Conservation (phyloP, 495 filamentous ascomycete species). For the Trichoderma reesei region DNA sequence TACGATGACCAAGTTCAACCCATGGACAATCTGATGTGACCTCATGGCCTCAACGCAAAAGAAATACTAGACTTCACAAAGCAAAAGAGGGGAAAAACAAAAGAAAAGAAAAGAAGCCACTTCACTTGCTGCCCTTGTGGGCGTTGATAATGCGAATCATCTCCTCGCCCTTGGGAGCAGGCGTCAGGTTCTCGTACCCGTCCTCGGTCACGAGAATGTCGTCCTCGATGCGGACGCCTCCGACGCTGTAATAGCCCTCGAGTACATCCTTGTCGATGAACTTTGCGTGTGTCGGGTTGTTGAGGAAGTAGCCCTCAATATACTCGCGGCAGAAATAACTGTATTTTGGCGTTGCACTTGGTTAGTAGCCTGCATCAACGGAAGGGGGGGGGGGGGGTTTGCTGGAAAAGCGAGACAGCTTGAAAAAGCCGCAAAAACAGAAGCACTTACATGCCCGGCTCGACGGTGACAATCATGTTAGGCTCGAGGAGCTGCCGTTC, state of each 20-base stretch:
- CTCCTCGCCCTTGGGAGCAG: conserved; percentile 66
- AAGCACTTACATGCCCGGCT: conserved; percentile 62
- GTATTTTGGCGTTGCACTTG: neutral
- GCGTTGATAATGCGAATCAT: conserved; percentile 27
- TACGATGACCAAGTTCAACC: no score
- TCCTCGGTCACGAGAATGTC: conserved; percentile 70
- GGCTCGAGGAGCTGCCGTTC: conserved; percentile 41
- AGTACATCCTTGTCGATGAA: conserved; percentile 69
- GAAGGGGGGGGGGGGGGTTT: no score
- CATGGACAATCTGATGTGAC: no score
- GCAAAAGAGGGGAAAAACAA: no score
- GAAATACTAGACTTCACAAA: no score
- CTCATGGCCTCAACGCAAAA: no score
- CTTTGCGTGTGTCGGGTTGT: conserved; percentile 46
- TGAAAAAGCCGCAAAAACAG: neutral
- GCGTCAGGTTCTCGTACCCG: conserved; percentile 77
- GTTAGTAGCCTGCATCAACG: neutral
- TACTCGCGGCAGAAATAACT: conserved; percentile 58
- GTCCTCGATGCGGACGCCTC: conserved; percentile 89
- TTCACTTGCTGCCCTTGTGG: neutral
- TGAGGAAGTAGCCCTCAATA: conserved; percentile 52
- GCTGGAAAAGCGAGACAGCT: neutral
- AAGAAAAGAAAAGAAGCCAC: neutral
- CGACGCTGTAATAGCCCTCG: conserved; percentile 62
- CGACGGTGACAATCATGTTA: conserved; percentile 76